Evolutionary conservation across 306 rosid genomes (phyloP).

Genomic region (Fragaria iinumae): DNA sequence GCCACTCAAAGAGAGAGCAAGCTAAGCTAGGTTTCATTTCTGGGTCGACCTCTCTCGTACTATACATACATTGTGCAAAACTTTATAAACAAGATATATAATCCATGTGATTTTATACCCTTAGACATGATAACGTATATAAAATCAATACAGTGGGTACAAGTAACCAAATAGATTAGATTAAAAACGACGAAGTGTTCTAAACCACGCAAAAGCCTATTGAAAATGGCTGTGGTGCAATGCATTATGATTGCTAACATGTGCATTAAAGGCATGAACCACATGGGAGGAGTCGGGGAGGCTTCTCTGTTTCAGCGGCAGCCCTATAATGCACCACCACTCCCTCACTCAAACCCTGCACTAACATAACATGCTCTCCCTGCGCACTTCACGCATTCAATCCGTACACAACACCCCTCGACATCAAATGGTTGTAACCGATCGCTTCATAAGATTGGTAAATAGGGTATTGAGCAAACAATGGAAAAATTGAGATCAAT

Average conservation of each 20-base stretch:
- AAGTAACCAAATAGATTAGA: conserved; percentile 2
- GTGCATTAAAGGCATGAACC: conserved; percentile 59
- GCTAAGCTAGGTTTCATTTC: neutral
- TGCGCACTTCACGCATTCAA: neutral
- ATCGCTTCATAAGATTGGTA: neutral
- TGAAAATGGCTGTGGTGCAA: conserved; percentile 22
- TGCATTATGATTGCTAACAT: conserved; percentile 47
- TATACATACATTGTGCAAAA: neutral
- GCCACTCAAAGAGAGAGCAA: neutral
- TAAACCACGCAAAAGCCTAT: conserved; percentile 41
- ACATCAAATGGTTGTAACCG: neutral
- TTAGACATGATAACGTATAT: neutral
- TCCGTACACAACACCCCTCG: neutral
- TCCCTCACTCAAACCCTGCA: neutral
- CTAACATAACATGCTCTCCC: neutral
- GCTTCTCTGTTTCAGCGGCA: neutral
- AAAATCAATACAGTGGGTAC: neutral
- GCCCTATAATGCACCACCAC: neutral
- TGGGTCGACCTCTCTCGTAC: neutral
- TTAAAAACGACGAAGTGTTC: neutral
- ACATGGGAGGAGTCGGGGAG: conserved; percentile 39
- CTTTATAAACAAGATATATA: neutral
- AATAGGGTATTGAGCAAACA: neutral
- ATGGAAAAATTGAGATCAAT: neutral
- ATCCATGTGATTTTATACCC: conserved; percentile 3